Evolutionary conservation across 192 early-diverging fungal species (phyloP).

Genomic region (Backusella tarrabulga): DNA sequence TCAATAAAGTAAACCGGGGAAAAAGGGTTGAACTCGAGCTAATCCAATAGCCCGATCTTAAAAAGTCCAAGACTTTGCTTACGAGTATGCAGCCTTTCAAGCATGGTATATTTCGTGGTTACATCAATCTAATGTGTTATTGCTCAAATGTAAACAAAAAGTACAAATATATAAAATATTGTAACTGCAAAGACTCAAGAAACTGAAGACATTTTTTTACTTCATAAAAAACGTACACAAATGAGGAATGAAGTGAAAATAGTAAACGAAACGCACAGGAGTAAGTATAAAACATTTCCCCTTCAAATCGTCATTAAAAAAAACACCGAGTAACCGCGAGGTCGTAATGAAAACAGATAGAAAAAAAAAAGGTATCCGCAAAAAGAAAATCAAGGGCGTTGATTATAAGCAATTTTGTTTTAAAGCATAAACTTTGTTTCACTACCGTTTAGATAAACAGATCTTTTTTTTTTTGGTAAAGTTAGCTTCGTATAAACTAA

Average conservation of each 20-base stretch:
- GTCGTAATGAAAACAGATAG: not conserved
- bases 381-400: not conserved
- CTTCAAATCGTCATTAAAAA: not conserved
- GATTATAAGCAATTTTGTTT: not conserved
- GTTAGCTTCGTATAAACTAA: not conserved
- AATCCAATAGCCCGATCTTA: too few species aligned
- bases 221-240: not conserved
- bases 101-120: not conserved
- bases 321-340: not conserved
- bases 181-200: not conserved
- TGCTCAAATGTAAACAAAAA: not conserved
- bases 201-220: not conserved
- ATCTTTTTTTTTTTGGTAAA: not conserved
- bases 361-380: not conserved
- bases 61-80: not conserved
- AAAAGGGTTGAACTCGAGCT: too few species aligned
- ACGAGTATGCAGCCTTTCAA: not conserved
- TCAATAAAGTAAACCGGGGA: not conserved
- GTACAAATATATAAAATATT: not conserved
- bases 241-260: not conserved
- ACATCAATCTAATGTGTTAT: not conserved
- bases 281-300: not conserved
- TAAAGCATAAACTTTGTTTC: not conserved
- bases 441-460: not conserved
- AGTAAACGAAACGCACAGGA: not conserved